These are phyloP conservation scores for Phytophthora palmivora DNA, from an alignment of 352 stramenopile genomes.

Conservation along the genomic window DNA sequence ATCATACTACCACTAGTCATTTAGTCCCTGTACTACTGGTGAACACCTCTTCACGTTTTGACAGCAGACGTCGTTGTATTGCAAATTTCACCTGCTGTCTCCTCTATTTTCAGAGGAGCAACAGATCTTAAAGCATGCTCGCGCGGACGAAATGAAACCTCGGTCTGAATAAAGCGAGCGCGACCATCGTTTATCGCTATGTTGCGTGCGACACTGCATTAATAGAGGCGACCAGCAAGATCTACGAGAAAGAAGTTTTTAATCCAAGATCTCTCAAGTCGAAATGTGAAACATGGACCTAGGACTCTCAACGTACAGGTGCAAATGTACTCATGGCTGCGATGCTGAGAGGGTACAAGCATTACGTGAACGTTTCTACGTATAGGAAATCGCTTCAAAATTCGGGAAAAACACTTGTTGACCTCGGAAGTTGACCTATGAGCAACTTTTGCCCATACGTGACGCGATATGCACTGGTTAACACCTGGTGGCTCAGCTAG, in stretches of 20 bases:
- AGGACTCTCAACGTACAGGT: not conserved
- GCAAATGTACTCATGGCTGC: not conserved
- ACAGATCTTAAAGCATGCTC: slow-evolving; percentile 9
- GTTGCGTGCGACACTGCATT: slow-evolving; percentile 4
- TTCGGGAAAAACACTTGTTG: slow-evolving; percentile 35
- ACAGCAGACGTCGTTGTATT: not conserved
- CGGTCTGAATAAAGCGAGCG: not conserved
- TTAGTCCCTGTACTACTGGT: not conserved
- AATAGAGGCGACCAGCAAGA: slow-evolving; percentile 15
- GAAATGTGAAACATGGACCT: not conserved
- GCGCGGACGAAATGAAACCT: not conserved
- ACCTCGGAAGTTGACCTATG: slow-evolving; percentile 1
- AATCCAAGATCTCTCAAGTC: slow-evolving; percentile 1
- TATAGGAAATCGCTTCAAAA: slow-evolving; percentile 6
- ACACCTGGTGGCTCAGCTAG: not conserved
- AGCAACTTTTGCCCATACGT: slow-evolving; percentile 1
- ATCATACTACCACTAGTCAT: not conserved
- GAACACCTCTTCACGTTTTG: not conserved
- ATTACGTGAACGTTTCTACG: slow-evolving; percentile 18
- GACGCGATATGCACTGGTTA: slow-evolving; percentile 5
- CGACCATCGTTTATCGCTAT: slow-evolving; percentile 16
- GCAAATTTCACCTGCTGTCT: not conserved
- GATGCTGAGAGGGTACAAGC: slow-evolving; percentile 9
- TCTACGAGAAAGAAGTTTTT: slow-evolving; percentile 13
- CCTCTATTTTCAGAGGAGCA: not conserved